Base-by-base conservation (phyloP, 2,329 filamentous ascomycete species). In the Orbilia javanica region DNA sequence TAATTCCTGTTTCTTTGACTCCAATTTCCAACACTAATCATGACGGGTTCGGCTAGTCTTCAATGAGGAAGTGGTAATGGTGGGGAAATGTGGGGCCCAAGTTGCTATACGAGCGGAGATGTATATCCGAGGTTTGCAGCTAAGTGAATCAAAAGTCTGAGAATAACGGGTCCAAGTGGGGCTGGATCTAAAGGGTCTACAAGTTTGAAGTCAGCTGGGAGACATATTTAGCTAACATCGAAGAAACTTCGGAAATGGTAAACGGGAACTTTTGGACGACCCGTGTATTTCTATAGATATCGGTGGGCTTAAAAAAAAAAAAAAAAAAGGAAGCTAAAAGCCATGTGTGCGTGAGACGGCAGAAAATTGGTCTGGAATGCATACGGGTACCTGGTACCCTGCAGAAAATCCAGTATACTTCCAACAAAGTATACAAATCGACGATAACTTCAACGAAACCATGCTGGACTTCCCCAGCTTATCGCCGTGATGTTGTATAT, bases 301-400 rank as follows among this genome's bases (percentile, higher is more conserved):
- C n/a, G 20, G 20, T 22, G 15, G 8, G 27, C 29, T 13, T 8
- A 27, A 22, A 52, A 20, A 52, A n/a, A n/a, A 44, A n/a, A 44
- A 44, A 44, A 44, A 44, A 44, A n/a, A 44, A 44, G n/a, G 20
- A 44, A 20, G 25, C 13, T 57, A 36, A 42, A 60, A 60, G 55
- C 55, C 55, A 42, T 60, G 55, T 60, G 53, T 60, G 55, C 55
- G 55, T 60, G 22, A 60, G 55, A 39, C 55, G 55, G 55, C 55
- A 60, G 18, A 42, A 18, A 25, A 42, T 10, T 34, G 31, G 27
- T 20, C 27, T 20, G 11, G n/a, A 60, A 13, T 60, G 55, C 55
- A 60, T 60, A 13, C 55, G 55, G 55, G 55, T 60, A 60, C 55
- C 55, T 39, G 55, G 55, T 60, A 60, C 55, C 34, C 55, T 60